Base-by-base conservation (phyloP, 2,329 filamentous ascomycete genomes). In the Saccharata proteae region DNA sequence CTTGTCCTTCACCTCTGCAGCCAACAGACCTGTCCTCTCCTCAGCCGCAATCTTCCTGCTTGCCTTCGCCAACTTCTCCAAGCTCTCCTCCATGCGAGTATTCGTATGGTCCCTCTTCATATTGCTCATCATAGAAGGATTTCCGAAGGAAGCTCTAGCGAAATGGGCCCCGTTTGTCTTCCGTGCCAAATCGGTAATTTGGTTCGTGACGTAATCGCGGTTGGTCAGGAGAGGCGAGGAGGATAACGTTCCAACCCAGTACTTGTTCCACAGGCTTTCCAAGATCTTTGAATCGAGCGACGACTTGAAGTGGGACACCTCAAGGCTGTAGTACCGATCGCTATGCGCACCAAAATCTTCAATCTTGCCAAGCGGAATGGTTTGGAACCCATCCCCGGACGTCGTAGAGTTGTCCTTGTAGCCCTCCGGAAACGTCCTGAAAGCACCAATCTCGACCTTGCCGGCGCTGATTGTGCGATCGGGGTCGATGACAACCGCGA, bases 361-460 rank as follows among this genome's bases (percentile, higher is more conserved):
- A 7, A 84, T 84, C 59, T 98, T 98, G 40, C 76, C 78, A n/a
- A 92, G 67, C 1, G 90, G 90, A 29, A 98, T 90, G 2, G 76
- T 75, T 46, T 82, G 72, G 49, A 76, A 78, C 19, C 76, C 74
- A 40, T 79, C 71, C 4, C 54, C 61, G 1, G 51, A 46, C 10
- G 43, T 38, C 3, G 32, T 29, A 8, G 35, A 26, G 14, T 32
- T 35, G 9, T 12, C 37, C 34, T 26, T 43, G 47, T 90, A 78
- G 38, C 71, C 68, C 25, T 79, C 71, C 0, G 88, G 83, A 46
- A 80, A 94, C 2, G 90, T 96, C 45, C 90, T 70, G 63, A 98
- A 98, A 3, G 88, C 90, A 32, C 90, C 90, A 41, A 98, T 96
- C 51, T 98, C 90, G 37, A 98, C 86, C 54, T 93, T 93, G 36